Conservation (phyloP, 306 rosid genomes). For the Dryas alaskensis region DNA sequence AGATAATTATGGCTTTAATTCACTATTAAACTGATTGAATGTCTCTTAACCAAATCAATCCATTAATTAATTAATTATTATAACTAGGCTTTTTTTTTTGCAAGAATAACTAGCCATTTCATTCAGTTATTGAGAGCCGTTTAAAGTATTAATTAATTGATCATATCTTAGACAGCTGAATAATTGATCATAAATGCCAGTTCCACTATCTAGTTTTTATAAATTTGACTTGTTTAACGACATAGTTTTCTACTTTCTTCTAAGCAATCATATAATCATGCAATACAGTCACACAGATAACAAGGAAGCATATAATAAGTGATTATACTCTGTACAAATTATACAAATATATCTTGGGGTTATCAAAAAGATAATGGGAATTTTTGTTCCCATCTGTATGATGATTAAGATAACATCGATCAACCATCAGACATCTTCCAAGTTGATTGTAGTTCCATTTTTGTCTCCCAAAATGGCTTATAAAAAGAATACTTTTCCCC, state of each 20-base stretch:
- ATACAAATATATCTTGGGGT: constrained; percentile 11
- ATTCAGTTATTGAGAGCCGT: neutral
- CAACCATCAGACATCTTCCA: constrained; percentile 10
- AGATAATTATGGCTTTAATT: too few relatives aligned
- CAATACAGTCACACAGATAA: neutral
- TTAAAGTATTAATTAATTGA: neutral
- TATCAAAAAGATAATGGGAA: constrained; percentile 27
- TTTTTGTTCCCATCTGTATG: constrained; percentile 10
- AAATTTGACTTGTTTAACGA: neutral
- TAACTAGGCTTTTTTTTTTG: too few relatives aligned
- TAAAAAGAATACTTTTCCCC: constrained; percentile 33
- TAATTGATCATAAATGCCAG: neutral
- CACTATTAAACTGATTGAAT: neutral
- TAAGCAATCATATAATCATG: constrained; percentile 1
- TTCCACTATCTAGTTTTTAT: neutral
- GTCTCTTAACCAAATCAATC: too few relatives aligned
- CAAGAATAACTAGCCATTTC: neutral
- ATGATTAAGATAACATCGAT: constrained; percentile 18
- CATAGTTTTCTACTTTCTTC: neutral
- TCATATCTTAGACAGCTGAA: too few relatives aligned
- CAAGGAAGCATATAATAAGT: neutral
- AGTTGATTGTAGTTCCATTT: constrained; percentile 27
- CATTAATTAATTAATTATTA: too few relatives aligned
- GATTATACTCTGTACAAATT: constrained; percentile 21
- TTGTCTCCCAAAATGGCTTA: constrained; percentile 28